These are phyloP conservation scores for Neoboletus magnificus DNA, from an alignment of 768 basidiomycete genomes.

Conservation along the genomic window DNA sequence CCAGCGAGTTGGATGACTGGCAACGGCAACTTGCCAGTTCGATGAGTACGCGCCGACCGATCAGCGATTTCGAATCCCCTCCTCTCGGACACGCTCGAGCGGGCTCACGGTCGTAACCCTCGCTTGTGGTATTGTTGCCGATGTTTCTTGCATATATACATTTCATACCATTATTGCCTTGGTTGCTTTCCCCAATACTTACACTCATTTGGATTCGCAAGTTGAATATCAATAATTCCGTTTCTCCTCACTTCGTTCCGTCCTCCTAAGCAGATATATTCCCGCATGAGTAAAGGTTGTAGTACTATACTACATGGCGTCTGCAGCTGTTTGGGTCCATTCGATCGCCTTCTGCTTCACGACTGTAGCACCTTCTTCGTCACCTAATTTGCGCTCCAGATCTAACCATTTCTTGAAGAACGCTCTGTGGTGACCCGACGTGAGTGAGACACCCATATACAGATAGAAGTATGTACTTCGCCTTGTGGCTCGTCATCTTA, in stretches of 20 bases:
- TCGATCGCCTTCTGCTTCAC: conserved; percentile 91
- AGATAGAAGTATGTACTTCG: conserved; percentile 65
- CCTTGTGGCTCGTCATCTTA: conserved; percentile 94
- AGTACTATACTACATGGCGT: conserved; percentile 12
- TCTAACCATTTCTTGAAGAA: conserved; percentile 99
- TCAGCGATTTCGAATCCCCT: conserved; percentile 69
- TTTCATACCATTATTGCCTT: conserved; percentile 33
- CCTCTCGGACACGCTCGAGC: conserved; percentile 54
- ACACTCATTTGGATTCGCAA: conserved; percentile 58
- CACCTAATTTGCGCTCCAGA: conserved; percentile 81
- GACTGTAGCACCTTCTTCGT: conserved; percentile 71
- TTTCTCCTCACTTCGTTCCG: conserved; percentile 33
- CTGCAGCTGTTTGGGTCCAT: conserved; percentile 72
- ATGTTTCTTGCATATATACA: conserved; percentile 35
- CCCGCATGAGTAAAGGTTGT: conserved; percentile 26
- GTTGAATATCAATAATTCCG: conserved; percentile 34
- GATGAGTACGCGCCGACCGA: conserved; percentile 66
- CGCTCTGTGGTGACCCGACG: conserved; percentile 45
- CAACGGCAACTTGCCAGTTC: conserved; percentile 79
- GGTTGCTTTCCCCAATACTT: conserved; percentile 37
- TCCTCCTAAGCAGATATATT: conserved; percentile 35
- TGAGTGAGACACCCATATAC: not conserved
- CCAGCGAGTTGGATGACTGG: conserved; percentile 83
- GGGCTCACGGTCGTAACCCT: conserved; percentile 50
- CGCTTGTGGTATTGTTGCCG: conserved; percentile 7